Percentiles rank a stretch among this genome's conserved stretches.
Conservation (phyloP, 768 basidiomycete genomes). For the Pleurotus sapidus region DNA sequence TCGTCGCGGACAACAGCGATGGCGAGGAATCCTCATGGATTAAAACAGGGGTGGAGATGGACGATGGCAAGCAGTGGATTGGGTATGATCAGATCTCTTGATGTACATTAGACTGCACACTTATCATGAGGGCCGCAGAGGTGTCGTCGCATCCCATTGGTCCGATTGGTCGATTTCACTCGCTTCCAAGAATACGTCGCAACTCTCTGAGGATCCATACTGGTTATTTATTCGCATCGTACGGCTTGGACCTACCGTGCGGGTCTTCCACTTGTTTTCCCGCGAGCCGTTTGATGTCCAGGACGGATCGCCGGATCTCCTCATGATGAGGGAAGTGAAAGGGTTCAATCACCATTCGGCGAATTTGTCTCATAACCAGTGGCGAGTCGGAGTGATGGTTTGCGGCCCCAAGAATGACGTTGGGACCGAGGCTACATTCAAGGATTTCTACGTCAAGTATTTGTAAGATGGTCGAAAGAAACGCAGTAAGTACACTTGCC, state of each 20-base stretch:
- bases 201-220: not conserved
- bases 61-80: slow-evolving; percentile 9
- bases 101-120: not conserved
- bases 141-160: slow-evolving; percentile 9
- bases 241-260: slow-evolving; percentile 3
- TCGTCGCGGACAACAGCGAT: not conserved
- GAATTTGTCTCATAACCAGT: not conserved
- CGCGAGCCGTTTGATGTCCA: not conserved
- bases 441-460: slow-evolving; percentile 6
- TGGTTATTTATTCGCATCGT: slow-evolving; percentile 6
- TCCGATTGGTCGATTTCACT: slow-evolving; percentile 11
- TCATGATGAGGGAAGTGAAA: slow-evolving; percentile 10
- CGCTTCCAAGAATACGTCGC: slow-evolving; percentile 1
- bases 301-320: not conserved
- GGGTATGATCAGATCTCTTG: not conserved
- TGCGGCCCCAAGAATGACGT: slow-evolving; percentile 12
- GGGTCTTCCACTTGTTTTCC: slow-evolving; percentile 2
- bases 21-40: slow-evolving; percentile 6
- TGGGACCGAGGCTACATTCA: slow-evolving; percentile 9
- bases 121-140: not conserved
- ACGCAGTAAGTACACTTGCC: too few relatives aligned
- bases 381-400: slow-evolving; percentile 12
- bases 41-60: slow-evolving; percentile 11
- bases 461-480: not conserved
- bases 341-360: not conserved